phyloP scores from a whole-genome alignment of 2,329 filamentous ascomycete species.

The Penicillium concentricum region DNA sequence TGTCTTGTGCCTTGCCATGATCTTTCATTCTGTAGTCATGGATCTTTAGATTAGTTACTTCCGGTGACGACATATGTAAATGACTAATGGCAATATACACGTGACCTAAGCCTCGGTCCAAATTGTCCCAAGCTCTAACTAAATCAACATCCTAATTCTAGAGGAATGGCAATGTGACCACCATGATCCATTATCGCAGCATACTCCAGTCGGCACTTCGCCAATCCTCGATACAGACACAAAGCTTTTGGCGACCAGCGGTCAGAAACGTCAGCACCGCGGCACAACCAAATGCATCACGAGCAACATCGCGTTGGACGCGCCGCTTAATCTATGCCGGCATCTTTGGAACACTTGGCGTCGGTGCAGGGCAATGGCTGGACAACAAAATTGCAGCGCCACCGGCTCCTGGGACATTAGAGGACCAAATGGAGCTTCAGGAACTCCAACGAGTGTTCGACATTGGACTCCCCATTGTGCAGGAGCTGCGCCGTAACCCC shows the following conservation, averaged over 20 bases:
- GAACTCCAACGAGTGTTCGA: constrained; percentile 35
- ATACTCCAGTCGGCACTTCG: constrained; percentile 24
- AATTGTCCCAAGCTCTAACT: not conserved
- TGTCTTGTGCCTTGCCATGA: not conserved
- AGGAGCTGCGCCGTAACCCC: constrained; percentile 38
- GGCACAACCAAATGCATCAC: constrained; percentile 15
- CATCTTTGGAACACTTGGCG: constrained; percentile 36
- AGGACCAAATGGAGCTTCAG: constrained; percentile 32
- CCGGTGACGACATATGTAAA: not conserved
- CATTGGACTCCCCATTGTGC: constrained; percentile 36
- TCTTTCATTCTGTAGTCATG: not conserved
- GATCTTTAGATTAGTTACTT: not conserved
- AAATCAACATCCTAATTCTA: not conserved
- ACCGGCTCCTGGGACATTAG: constrained; percentile 33
- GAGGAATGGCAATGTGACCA: constrained; percentile 22
- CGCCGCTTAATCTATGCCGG: constrained; percentile 36
- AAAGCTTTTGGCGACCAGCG: constrained; percentile 2
- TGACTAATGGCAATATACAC: not conserved
- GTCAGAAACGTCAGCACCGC: constrained; percentile 23
- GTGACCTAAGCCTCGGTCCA: constrained; percentile 3
- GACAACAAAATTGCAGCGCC: constrained; percentile 26
- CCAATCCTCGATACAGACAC: constrained; percentile 1
- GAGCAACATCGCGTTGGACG: constrained; percentile 31
- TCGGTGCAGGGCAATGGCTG: constrained; percentile 25
- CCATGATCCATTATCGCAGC: constrained; percentile 28